Percentiles rank a stretch among this genome's conserved stretches.
Conservation (phyloP, 75 land plant species). For the Adiantum capillusveneris region DNA sequence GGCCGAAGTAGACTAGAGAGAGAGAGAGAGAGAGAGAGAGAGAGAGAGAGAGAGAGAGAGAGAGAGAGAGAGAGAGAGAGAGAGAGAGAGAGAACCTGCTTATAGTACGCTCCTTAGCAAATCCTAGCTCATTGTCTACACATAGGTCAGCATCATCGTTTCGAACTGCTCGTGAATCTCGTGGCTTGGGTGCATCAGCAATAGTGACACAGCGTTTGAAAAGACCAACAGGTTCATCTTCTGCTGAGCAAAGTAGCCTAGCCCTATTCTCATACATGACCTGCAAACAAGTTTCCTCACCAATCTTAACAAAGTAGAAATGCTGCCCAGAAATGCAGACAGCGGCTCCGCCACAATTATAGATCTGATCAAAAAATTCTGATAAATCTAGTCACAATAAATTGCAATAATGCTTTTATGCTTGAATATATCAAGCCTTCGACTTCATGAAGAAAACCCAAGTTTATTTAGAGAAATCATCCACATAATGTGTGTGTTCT, state of each 20-base stretch:
- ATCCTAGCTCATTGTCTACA: slow-evolving; percentile 95
- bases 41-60: too few species aligned
- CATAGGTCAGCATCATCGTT: slow-evolving; percentile 67
- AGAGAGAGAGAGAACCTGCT: slow-evolving; percentile 63
- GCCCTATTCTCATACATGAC: slow-evolving; percentile 94
- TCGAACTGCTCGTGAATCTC: slow-evolving; percentile 57
- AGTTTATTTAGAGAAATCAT: too few species aligned
- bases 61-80: too few species aligned
- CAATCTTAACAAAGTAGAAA: too few species aligned
- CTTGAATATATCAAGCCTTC: too few species aligned
- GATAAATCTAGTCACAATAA: background rate
- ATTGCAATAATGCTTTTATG: too few species aligned
- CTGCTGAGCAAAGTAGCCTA: slow-evolving; percentile 78
- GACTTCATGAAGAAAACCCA: too few species aligned
- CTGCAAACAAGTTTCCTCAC: slow-evolving; percentile 22
- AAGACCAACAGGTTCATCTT: slow-evolving; percentile 59
- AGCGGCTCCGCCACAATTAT: too few species aligned
- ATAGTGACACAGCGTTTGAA: slow-evolving; percentile 62
- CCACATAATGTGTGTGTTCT: too few species aligned
- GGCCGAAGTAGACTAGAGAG: too few species aligned
- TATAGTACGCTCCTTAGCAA: slow-evolving; percentile 88
- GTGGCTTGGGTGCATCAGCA: slow-evolving; percentile 60
- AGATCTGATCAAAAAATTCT: background rate
- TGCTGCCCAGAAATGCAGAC: too few species aligned
- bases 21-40: too few species aligned